Evolutionary conservation across 441 rosid species (phyloP).

Genomic region (Daphne laureola): DNA sequence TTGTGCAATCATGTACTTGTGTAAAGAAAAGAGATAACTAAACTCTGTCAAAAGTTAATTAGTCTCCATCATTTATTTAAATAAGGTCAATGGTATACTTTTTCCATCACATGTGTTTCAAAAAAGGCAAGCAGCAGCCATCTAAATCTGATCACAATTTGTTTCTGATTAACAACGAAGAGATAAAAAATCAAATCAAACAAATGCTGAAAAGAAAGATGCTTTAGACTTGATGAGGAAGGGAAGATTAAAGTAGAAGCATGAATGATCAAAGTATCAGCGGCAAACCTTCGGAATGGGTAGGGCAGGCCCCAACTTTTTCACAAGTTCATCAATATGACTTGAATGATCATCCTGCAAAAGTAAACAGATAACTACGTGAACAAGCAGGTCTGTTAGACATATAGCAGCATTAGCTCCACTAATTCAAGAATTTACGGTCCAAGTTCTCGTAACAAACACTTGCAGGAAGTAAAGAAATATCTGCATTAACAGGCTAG

Average conservation of each 20-base stretch:
- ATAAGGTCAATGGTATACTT: too few species aligned
- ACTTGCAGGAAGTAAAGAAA: neutral
- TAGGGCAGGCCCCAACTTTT: constrained; percentile 39
- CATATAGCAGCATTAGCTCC: neutral
- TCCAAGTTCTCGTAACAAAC: neutral
- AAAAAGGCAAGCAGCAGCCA: neutral
- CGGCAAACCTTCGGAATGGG: constrained; percentile 53
- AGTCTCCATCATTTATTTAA: too few species aligned
- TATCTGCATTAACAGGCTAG: neutral
- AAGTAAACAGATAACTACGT: constrained; percentile 6
- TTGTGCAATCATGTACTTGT: too few species aligned
- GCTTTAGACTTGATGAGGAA: neutral
- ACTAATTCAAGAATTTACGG: neutral
- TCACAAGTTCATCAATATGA: constrained; percentile 35
- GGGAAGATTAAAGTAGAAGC: constrained; percentile 5
- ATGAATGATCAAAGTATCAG: constrained; percentile 11
- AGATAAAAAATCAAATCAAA: neutral
- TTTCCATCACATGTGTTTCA: neutral
- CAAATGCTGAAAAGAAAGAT: neutral
- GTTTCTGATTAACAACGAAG: neutral
- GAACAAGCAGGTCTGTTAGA: neutral
- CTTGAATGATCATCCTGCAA: constrained; percentile 38
- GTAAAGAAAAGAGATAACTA: too few species aligned
- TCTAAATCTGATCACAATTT: constrained; percentile 4
- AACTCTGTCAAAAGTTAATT: too few species aligned